These are phyloP conservation scores for Aphanomyces invadans DNA, from an alignment of 352 stramenopile species.

Conservation along the genomic window DNA sequence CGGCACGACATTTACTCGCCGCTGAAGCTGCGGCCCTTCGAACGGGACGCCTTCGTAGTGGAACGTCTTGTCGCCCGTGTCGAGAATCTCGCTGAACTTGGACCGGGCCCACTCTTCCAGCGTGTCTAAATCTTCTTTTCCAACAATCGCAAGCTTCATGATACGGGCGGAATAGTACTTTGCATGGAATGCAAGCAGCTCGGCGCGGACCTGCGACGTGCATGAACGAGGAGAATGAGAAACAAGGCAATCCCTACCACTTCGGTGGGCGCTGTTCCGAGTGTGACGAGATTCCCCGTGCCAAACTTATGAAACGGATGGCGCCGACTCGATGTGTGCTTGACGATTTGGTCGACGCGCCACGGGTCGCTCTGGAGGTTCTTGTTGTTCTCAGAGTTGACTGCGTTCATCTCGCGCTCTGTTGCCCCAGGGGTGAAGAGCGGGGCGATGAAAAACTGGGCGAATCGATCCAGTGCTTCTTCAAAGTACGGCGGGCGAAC, in stretches of 20 bases:
- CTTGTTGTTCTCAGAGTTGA: conserved; percentile 89
- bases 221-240: no score
- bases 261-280: conserved; percentile 17
- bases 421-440: conserved; percentile 62
- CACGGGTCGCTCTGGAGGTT: conserved; percentile 83
- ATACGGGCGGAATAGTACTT: conserved; percentile 86
- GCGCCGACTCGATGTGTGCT: conserved; percentile 29
- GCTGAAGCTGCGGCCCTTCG: conserved; percentile 14
- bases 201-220: conserved; percentile 44
- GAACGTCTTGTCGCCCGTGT: conserved; percentile 56
- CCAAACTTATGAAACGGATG: conserved; percentile 87
- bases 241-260: no score
- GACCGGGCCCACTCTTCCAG: conserved; percentile 64
- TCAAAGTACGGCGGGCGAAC: conserved; percentile 59
- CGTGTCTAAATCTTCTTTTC: conserved; percentile 78
- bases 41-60: conserved; percentile 28
- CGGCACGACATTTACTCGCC: conserved; percentile 28
- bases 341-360: conserved; percentile 40
- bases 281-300: conserved; percentile 71
- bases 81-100: conserved; percentile 79
- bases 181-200: conserved; percentile 79
- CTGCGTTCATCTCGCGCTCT: conserved; percentile 82
- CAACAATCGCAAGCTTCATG: conserved; percentile 88
- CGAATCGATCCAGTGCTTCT: conserved; percentile 77
- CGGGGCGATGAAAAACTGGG: conserved; percentile 89